These are phyloP conservation scores for Tardiomyces depauwii DNA, from an alignment of 1,139 yeast species.

Conservation along the genomic window DNA sequence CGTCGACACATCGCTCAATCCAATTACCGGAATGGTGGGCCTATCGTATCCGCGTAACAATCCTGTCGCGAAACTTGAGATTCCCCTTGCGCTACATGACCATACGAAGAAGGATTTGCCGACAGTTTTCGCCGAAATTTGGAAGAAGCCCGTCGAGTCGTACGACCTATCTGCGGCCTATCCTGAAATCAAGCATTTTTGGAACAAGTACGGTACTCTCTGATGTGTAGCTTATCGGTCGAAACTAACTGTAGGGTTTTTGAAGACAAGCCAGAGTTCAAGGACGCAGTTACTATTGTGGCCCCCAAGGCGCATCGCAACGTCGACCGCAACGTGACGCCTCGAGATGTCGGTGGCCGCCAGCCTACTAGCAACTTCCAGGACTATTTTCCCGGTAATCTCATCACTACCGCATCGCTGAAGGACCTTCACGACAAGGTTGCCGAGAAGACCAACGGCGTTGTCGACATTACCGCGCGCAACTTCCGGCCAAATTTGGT, in stretches of 20 bases:
- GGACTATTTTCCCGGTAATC: slow-evolving; percentile 34
- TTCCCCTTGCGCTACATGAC: slow-evolving; percentile 3
- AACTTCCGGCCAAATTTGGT: slow-evolving; percentile 34
- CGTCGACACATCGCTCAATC: too few species aligned
- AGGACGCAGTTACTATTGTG: slow-evolving; percentile 21
- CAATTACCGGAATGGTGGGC: too few species aligned
- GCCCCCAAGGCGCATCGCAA: slow-evolving; percentile 25
- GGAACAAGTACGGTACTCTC: not conserved
- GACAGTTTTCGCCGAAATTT: slow-evolving; percentile 13
- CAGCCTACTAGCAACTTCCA: slow-evolving; percentile 26
- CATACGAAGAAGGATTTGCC: slow-evolving; percentile 2
- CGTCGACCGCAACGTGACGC: slow-evolving; percentile 19
- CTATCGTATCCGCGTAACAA: slow-evolving; percentile 10
- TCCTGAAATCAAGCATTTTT: slow-evolving; percentile 6
- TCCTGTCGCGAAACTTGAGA: slow-evolving; percentile 5
- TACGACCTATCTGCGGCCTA: slow-evolving; percentile 14
- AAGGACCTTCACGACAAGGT: slow-evolving; percentile 22
- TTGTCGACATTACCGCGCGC: slow-evolving; percentile 12
- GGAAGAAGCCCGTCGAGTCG: slow-evolving; percentile 19
- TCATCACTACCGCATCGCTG: slow-evolving; percentile 27
- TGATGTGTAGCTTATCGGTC: too few species aligned
- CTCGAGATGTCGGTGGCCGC: slow-evolving; percentile 8
- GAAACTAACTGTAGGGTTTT: not conserved
- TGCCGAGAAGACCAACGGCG: slow-evolving; percentile 10
- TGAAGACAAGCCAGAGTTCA: slow-evolving; percentile 7